Conservation (phyloP, 345 rosid species). For the Hypericum perforatum region DNA sequence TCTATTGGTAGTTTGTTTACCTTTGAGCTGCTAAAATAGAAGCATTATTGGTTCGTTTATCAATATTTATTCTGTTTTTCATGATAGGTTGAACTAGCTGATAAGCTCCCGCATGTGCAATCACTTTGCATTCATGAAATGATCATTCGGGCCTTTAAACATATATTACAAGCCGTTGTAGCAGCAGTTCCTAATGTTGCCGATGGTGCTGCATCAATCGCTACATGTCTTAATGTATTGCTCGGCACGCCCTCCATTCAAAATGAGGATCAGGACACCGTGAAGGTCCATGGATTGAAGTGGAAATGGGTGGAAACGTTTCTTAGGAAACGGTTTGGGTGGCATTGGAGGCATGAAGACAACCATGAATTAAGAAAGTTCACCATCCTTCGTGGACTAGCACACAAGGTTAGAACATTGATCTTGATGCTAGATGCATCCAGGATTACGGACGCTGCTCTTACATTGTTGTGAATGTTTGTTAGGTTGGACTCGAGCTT, state of each 20-base stretch:
- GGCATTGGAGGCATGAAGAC: slow-evolving; percentile 22
- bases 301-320: slow-evolving; percentile 29
- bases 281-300: slow-evolving; percentile 18
- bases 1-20: neutral
- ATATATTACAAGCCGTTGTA: slow-evolving; percentile 26
- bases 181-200: slow-evolving; percentile 13
- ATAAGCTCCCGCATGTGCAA: slow-evolving; percentile 28
- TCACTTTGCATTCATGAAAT: slow-evolving; percentile 30
- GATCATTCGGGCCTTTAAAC: slow-evolving; percentile 27
- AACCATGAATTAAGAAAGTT: slow-evolving; percentile 18
- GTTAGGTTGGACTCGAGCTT: slow-evolving; percentile 29
- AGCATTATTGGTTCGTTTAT: neutral
- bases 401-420: slow-evolving; percentile 21
- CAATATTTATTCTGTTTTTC: neutral
- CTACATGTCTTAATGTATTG: slow-evolving; percentile 24
- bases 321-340: slow-evolving; percentile 21
- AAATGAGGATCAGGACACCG: slow-evolving; percentile 14
- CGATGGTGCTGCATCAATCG: slow-evolving; percentile 21
- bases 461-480: slow-evolving; percentile 17
- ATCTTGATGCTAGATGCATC: neutral
- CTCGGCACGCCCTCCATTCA: slow-evolving; percentile 20
- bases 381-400: slow-evolving; percentile 28
- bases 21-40: neutral
- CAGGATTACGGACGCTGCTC: neutral
- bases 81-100: slow-evolving; percentile 27